Evolutionary conservation across 768 basidiomycete species (phyloP).

Genomic region (Macrolepiota dolichaula): DNA sequence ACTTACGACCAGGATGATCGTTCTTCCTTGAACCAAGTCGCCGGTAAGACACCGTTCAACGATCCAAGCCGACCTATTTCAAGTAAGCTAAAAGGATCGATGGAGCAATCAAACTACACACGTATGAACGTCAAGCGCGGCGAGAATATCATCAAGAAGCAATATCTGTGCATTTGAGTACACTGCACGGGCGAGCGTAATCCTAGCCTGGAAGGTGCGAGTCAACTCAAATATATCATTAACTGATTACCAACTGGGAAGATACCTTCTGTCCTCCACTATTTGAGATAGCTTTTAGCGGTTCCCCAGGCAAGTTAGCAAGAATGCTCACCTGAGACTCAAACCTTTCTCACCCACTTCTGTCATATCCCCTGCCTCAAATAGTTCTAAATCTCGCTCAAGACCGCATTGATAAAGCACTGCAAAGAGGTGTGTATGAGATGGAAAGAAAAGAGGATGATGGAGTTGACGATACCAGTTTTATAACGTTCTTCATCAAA

Average conservation of each 20-base stretch:
- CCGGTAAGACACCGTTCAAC: slow-evolving; percentile 78
- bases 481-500: slow-evolving; percentile 79
- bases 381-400: slow-evolving; percentile 65
- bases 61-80: slow-evolving; percentile 80
- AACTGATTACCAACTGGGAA: neutral
- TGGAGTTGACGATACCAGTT: slow-evolving; percentile 28
- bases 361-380: slow-evolving; percentile 64
- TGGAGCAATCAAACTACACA: slow-evolving; percentile 10
- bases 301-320: neutral
- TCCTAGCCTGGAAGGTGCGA: slow-evolving; percentile 31
- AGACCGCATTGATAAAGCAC: slow-evolving; percentile 74
- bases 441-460: neutral
- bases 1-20: slow-evolving; percentile 75
- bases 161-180: slow-evolving; percentile 56
- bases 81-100: neutral
- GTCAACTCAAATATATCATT: too few relatives aligned
- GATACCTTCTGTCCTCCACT: slow-evolving; percentile 44
- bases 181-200: slow-evolving; percentile 43
- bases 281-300: neutral
- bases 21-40: slow-evolving; percentile 72
- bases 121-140: slow-evolving; percentile 48
- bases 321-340: slow-evolving; percentile 34
- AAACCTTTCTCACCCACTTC: slow-evolving; percentile 74
- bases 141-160: slow-evolving; percentile 73
- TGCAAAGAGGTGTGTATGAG: neutral